Percentiles rank a stretch among this genome's conserved stretches.
These are phyloP conservation scores for Clathrospora elynae DNA, from an alignment of 2,329 filamentous ascomycete genomes.

Conservation along the genomic window DNA sequence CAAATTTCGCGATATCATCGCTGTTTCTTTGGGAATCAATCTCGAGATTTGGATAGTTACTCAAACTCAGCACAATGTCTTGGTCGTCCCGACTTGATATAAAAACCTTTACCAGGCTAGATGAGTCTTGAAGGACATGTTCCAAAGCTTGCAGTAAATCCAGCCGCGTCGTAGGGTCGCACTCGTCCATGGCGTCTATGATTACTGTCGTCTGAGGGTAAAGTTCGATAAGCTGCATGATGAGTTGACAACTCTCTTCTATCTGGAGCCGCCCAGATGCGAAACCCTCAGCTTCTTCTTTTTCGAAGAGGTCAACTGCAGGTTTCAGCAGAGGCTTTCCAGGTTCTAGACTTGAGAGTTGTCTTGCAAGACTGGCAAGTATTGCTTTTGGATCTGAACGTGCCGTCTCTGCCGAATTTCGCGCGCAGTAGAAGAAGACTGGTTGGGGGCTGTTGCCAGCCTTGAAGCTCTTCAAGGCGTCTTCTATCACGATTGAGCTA, in stretches of 20 bases:
- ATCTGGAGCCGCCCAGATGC: no score
- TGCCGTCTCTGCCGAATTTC: conserved; percentile 22
- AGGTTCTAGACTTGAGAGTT: conserved; percentile 16
- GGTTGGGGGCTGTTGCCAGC: conserved; percentile 15
- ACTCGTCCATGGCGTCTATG: conserved; percentile 47
- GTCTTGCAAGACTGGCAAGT: conserved; percentile 25
- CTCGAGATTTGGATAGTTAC: conserved; percentile 31
- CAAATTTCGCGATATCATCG: no score
- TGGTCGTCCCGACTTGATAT: conserved; percentile 44
- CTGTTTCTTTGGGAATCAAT: no score
- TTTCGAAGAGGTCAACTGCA: no score
- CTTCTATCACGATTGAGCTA: conserved; percentile 22
- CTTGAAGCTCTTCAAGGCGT: conserved; percentile 15
- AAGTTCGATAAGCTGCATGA: conserved; percentile 27
- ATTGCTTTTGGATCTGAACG: conserved; percentile 21
- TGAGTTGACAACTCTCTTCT: conserved; percentile 15
- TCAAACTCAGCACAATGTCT: conserved; percentile 22
- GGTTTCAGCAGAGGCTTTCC: conserved; percentile 15
- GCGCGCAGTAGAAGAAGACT: conserved; percentile 28
- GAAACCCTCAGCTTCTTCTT: no score
- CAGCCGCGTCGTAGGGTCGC: conserved; percentile 25
- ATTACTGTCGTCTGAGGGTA: conserved; percentile 36
- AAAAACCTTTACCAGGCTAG: conserved; percentile 43
- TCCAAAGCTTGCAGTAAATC: conserved; percentile 33
- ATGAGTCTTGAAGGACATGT: conserved; percentile 29